Conservation (phyloP, 2,329 filamentous ascomycete species). For the Hypoxylon sp. region DNA sequence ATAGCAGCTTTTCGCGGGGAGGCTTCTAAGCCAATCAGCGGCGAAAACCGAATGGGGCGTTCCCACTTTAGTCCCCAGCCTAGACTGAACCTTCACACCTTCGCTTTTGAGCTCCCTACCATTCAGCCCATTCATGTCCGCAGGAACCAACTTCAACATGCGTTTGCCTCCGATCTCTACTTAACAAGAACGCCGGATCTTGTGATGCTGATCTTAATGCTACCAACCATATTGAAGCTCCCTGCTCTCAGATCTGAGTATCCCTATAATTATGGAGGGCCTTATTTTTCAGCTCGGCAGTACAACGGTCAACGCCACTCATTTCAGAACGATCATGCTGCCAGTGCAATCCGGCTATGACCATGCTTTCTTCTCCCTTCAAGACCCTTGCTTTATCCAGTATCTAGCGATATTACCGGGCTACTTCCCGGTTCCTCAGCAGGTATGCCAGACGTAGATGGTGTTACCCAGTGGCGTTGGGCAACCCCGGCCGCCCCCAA, state of each 20-base stretch:
- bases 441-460: background rate
- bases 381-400: conserved; percentile 10
- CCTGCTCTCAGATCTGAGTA: conserved; percentile 1
- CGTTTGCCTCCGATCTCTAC: conserved; percentile 3
- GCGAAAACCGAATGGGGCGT: conserved; percentile 28
- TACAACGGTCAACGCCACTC: background rate
- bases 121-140: background rate
- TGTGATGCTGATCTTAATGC: conserved; percentile 10
- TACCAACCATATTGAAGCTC: conserved; percentile 7
- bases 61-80: conserved; percentile 37
- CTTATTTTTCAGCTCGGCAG: background rate
- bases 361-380: background rate
- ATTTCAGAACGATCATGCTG: background rate
- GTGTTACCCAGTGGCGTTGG: conserved; percentile 7
- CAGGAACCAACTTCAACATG: conserved; percentile 13
- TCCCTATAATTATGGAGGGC: background rate
- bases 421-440: background rate
- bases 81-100: conserved; percentile 6
- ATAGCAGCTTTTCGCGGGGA: conserved; percentile 36
- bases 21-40: conserved; percentile 45
- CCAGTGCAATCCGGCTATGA: background rate
- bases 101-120: background rate
- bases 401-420: background rate
- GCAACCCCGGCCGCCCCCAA: conserved; percentile 5
- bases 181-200: background rate